These are phyloP conservation scores for Cercospora sp. DNA, from an alignment of 2,329 filamentous ascomycete species.

Conservation along the genomic window DNA sequence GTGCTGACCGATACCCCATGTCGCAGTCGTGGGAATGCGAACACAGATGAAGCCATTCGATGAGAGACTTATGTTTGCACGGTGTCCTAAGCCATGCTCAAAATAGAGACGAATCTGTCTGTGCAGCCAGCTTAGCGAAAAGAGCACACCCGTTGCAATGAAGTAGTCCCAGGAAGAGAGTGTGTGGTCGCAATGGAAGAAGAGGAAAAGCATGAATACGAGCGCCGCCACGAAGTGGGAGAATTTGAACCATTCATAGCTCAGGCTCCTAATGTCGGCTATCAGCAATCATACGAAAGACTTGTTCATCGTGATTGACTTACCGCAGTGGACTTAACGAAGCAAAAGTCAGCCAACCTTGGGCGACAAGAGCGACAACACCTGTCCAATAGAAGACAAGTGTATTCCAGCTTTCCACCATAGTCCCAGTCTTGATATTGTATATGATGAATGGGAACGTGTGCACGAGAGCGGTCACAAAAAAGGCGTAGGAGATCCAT, in stretches of 20 bases:
- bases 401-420: conserved; percentile 49
- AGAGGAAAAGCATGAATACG: conserved; percentile 60
- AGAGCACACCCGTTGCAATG: conserved; percentile 56
- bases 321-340: conserved; percentile 55
- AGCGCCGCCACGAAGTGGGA: conserved; percentile 55
- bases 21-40: conserved; percentile 46
- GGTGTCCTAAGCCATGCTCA: conserved; percentile 50
- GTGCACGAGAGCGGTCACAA: conserved; percentile 57
- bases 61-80: conserved; percentile 46
- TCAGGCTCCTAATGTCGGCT: conserved; percentile 46
- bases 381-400: conserved; percentile 57
- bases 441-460: conserved; percentile 61
- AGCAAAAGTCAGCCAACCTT: conserved; percentile 58
- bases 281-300: not conserved
- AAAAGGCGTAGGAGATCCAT: conserved; percentile 58
- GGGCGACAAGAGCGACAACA: conserved; percentile 54
- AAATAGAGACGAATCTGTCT: conserved; percentile 51
- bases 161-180: conserved; percentile 63
- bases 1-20: conserved; percentile 57
- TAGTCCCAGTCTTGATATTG: conserved; percentile 51
- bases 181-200: conserved; percentile 59
- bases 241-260: conserved; percentile 63
- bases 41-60: conserved; percentile 47
- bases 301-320: conserved; percentile 23
- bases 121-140: conserved; percentile 50